A percentile compares a stretch with the other conserved stretches of the same genome.
Conservation (phyloP, 257 asterid species). For the Lycium barbarum region DNA sequence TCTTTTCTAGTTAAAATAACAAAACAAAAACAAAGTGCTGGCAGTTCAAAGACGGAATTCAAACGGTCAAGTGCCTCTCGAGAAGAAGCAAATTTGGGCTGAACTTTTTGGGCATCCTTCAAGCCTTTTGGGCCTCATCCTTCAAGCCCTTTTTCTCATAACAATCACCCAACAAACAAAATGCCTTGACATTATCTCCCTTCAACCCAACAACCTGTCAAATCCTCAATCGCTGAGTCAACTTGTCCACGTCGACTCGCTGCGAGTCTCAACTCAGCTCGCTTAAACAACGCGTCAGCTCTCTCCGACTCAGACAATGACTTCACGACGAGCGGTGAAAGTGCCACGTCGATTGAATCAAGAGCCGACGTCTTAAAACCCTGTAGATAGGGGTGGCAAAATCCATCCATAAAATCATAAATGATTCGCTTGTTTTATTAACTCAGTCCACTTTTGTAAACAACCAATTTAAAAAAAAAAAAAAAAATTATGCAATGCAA, state of each 20-base stretch:
- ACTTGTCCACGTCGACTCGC: conserved; percentile 41
- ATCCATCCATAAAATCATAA: conserved; percentile 32
- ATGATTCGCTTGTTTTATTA: too few relatives aligned
- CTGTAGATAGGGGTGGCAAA: conserved; percentile 70
- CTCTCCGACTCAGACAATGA: conserved; percentile 60
- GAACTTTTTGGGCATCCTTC: conserved; percentile 49
- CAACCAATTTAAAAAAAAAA: conserved; percentile 40
- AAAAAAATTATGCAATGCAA: too few relatives aligned
- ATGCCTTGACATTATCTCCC: conserved; percentile 55
- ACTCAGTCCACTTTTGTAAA: conserved; percentile 32
- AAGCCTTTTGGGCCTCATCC: conserved; percentile 58
- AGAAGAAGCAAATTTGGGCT: conserved; percentile 50
- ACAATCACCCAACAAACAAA: conserved; percentile 62
- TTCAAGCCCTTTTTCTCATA: conserved; percentile 63
- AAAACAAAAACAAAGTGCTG: too few relatives aligned
- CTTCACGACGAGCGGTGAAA: conserved; percentile 54
- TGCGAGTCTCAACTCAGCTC: conserved; percentile 64
- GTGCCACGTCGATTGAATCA: conserved; percentile 70
- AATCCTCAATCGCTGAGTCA: conserved; percentile 59
- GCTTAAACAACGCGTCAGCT: conserved; percentile 66
- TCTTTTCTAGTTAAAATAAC: too few relatives aligned
- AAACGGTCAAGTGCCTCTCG: conserved; percentile 53
- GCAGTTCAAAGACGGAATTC: conserved; percentile 27
- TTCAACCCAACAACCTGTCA: conserved; percentile 58
- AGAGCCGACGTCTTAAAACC: conserved; percentile 71